A percentile compares a stretch with the other conserved stretches of the same genome.
phyloP scores from a whole-genome alignment of 2,329 filamentous ascomycete species.

The Seiridium cupressi region DNA sequence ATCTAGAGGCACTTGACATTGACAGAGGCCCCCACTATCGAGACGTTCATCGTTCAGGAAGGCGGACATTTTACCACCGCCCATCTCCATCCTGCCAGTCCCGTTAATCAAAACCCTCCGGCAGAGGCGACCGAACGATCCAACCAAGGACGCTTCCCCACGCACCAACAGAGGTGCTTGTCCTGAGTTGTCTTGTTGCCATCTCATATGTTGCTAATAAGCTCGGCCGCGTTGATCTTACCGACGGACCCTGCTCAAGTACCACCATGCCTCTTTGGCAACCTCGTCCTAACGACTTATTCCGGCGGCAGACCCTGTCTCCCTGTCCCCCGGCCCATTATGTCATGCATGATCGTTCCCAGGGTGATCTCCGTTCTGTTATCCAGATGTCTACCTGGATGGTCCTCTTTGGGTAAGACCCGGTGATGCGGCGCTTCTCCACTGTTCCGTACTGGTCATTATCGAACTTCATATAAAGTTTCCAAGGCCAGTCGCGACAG shows the following conservation, averaged over 20 bases:
- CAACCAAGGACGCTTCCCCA: background rate
- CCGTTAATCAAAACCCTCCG: slow-evolving; percentile 1
- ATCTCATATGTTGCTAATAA: background rate
- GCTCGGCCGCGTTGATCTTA: background rate
- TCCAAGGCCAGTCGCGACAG: slow-evolving; percentile 14
- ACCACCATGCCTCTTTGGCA: slow-evolving; percentile 9
- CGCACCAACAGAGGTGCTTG: background rate
- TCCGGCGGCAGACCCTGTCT: slow-evolving; percentile 15
- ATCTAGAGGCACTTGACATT: background rate
- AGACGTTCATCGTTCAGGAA: slow-evolving; percentile 7
- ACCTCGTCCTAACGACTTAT: slow-evolving; percentile 8
- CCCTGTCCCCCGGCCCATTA: slow-evolving; percentile 31
- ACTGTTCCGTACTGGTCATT: slow-evolving; percentile 17
- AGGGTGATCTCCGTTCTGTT: slow-evolving; percentile 32
- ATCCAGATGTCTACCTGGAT: slow-evolving; percentile 24
- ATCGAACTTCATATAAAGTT: slow-evolving; percentile 19
- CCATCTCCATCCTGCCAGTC: background rate
- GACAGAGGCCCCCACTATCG: background rate
- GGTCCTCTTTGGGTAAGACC: slow-evolving; percentile 15
- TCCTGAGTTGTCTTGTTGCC: background rate
- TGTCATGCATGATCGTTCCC: slow-evolving; percentile 41
- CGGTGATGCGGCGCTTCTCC: slow-evolving; percentile 21
- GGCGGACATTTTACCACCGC: slow-evolving; percentile 2
- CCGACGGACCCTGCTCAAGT: slow-evolving; percentile 7
- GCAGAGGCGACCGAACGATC: background rate